Base-by-base conservation (phyloP, 2,329 filamentous ascomycete species). In the Ophiognomonia clavigignenti-juglandacearum region DNA sequence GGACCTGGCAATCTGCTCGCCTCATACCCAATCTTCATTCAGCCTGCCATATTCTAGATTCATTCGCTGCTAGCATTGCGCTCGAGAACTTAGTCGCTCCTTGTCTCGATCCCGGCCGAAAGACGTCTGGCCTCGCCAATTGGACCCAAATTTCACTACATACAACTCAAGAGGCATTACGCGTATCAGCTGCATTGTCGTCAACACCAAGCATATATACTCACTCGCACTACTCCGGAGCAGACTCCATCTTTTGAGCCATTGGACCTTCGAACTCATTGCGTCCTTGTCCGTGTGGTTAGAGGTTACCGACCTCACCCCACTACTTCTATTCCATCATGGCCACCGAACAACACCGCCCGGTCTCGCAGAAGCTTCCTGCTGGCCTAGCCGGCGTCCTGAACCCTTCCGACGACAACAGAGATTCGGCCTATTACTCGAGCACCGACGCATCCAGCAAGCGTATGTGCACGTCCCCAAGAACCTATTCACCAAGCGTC, bases 361-460 rank as follows among this genome's bases (percentile, higher is more conserved):
- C 64, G 34, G 56, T 58, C 39, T 66, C 68, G 35, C 71, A 72
- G 54, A 74, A 74, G 60, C 61, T 71, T 39, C 72, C 74, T 38
- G 64, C 68, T 13, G 73, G 71, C 37, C 60, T 78, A 51, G 72
- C 73, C 13, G 71, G 70, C n/a, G 71, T 78, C 6, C 61, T 78
- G 29, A 77, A 78, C 56, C 63, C 68, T 22, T 68, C 72, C 6
- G 73, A 77, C 39, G 70, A 74, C 22, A 67, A 75, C 52, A 66
- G 73, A 46, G 74, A 77, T 55, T 77, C 73, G 39, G 73, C 73
- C 8, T 77, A 77, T 55, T 76, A 67, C 50, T 77, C 73, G 9
- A 69, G 66, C 52, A 69, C 66, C 16, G 70, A 74, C 59, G 65
- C 68, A 35, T 71, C 70, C 9, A 75, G 72, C 60, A 77, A 77